Conservation (phyloP, 768 basidiomycete species). For the Russula foetens region DNA sequence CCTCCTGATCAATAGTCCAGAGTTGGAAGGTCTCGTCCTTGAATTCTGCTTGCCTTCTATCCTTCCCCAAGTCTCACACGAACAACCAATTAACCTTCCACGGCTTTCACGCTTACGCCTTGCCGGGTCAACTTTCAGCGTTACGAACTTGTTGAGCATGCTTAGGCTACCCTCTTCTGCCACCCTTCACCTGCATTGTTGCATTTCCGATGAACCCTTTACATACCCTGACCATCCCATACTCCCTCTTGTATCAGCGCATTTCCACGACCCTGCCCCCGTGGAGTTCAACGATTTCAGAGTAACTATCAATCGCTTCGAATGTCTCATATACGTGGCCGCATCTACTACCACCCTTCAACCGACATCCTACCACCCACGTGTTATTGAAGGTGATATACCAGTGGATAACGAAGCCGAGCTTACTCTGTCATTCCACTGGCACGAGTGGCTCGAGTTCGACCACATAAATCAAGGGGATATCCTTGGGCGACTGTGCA, state of each 20-base stretch:
- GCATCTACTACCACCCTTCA: not conserved
- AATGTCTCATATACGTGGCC: not conserved
- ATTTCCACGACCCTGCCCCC: not conserved
- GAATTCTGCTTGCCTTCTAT: not conserved
- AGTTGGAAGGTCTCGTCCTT: not conserved
- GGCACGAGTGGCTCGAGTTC: too few species aligned
- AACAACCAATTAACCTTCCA: not conserved
- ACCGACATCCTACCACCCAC: not conserved
- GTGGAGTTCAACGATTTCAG: not conserved
- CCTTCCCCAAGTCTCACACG: not conserved
- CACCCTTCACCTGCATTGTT: conserved; percentile 1
- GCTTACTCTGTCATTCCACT: not conserved
- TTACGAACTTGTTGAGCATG: too few species aligned
- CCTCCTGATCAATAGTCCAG: not conserved
- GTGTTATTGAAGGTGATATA: not conserved
- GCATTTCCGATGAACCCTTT: not conserved
- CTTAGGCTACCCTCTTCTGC: not conserved
- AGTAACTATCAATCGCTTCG: not conserved
- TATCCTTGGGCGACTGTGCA: not conserved
- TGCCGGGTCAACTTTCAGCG: too few species aligned
- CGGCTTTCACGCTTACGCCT: not conserved
- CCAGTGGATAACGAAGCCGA: not conserved
- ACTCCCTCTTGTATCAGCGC: not conserved
- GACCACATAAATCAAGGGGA: too few species aligned
- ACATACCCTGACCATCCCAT: not conserved